Evolutionary conservation across 2,329 filamentous ascomycete genomes (phyloP), one percentile per base, ranked within the genome.

Genomic region (Xenoacremonium recifei): DNA sequence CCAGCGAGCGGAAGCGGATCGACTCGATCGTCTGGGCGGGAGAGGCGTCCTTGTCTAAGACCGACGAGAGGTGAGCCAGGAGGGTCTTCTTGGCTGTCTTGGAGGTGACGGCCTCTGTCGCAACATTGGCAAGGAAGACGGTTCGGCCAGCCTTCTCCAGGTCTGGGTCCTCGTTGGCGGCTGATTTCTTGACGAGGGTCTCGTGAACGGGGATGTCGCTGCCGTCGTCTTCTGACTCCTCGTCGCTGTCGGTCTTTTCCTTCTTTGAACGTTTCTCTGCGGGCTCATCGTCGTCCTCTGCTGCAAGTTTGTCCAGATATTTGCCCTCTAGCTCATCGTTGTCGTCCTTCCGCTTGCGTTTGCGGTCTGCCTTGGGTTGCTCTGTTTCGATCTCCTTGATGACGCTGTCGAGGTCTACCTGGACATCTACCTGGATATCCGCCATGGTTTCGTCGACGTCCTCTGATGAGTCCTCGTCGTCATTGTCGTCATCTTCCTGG

Each of bases 81-180:
- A 96, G 77, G 3, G 77, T 77, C 71, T 89, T 95, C 69, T 89
- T 90, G 23, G 84, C 85, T 3, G 82, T 68, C 60, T 95, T 95
- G 20, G 87, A 90, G 36, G 82, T 87, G 58, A 97, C 89, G 31
- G 89, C 89, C 39, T 85, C 75, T 17, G 79, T 84, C 12, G 90
- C 90, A 34, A 99, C 89, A 59, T 99, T 99, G 58, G 87, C 87
- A 11, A 99, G 73, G 68, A 97, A 99, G 31, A 97, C 82, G 6
- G 93, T 99, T 42, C 93, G 86, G 44, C 80, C 80, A 7, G 92
- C 87, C 70, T 95, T 96, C 44, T 95, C 88, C 3, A 95, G 57
- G 50, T 95, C 87, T 17, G 72, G 56, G 35, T 55, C 70, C 64
- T 75, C 82, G 67, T 70, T 76, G 62, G 7, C 23, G n/a, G n/a